Evolutionary conservation across 2,329 filamentous ascomycete genomes (phyloP), one percentile per base, ranked within the genome.

Genomic region (Dothistroma septosporum): DNA sequence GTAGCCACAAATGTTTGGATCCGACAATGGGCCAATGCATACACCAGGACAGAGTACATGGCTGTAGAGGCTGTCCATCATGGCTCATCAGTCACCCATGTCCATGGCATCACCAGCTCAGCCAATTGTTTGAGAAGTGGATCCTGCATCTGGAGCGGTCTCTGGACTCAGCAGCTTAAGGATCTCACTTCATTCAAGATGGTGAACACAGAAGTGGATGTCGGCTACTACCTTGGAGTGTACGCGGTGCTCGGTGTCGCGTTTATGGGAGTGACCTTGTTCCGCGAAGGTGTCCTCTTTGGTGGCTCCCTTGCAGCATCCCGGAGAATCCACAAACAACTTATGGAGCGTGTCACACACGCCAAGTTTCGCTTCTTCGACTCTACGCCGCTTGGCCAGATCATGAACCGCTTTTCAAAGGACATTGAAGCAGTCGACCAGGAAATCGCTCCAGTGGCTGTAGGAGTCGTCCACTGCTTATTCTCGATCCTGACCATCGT

Each of bases 341-440:
- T 99, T 58, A 88, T 99, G 74, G 82, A 85, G 31, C 82, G 89
- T 1, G 86, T 99, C 24, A 89, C 91, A 14, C 87, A 92, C 67
- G 94, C 94, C 32, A 93, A 92, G 73, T 97, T 99, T 81, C 92
- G 90, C 73, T 99, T 99, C 79, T 99, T 99, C 71, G 94, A 99
- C 72, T 89, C 93, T 1, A 99, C 94, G 0, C 94, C 94, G 2
- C 84, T 97, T 0, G 94, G 94, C 12, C 93, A 97, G 76, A 83
- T 99, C 70, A 97, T 97, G 88, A 99, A 99, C 76, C 87, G 94
- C 21, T 99, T 99, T 78, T 97, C 93, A 74, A 97, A 97, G 76
- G 94, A 99, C 74, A 85, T 99, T 14, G 92, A 99, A 74, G 87
- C 92, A 11, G 83, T 99, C 21, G 94, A 99, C 68, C 94, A 99